These are phyloP conservation scores for Pinus taeda DNA, from an alignment of 75 land plant genomes.

Conservation along the genomic window DNA sequence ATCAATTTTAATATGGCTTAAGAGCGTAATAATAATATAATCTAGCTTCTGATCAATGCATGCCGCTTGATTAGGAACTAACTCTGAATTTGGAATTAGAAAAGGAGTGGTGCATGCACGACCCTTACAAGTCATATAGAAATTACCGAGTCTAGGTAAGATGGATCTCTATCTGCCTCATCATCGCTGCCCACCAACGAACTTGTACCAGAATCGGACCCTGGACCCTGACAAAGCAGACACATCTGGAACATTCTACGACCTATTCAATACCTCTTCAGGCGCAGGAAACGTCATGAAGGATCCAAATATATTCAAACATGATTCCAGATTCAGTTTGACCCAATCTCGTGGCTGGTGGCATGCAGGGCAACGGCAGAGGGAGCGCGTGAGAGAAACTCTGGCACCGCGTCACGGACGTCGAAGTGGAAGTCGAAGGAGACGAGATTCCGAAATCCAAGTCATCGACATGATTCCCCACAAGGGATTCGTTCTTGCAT, in stretches of 20 bases:
- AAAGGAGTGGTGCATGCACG: no score
- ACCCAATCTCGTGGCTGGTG: slow-evolving; percentile 14
- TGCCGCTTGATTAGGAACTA: no score
- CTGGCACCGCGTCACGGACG: slow-evolving; percentile 9
- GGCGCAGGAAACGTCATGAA: slow-evolving; percentile 51
- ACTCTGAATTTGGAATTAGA: no score
- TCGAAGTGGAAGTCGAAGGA: background rate
- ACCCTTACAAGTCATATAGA: no score
- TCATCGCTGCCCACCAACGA: slow-evolving; percentile 63
- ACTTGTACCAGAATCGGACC: slow-evolving; percentile 41
- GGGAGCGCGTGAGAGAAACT: slow-evolving; percentile 31
- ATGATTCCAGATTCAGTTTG: slow-evolving; percentile 41
- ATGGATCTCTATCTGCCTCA: slow-evolving; percentile 21
- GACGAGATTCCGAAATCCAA: background rate
- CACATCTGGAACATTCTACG: slow-evolving; percentile 32
- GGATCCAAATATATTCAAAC: slow-evolving; percentile 31
- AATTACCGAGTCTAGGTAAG: no score
- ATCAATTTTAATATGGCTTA: no score
- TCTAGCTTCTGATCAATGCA: no score
- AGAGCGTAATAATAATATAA: no score
- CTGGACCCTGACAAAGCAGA: slow-evolving; percentile 47
- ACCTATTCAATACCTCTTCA: slow-evolving; percentile 14
- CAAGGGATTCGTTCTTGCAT: background rate
- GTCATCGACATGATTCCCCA: background rate
- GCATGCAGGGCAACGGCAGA: slow-evolving; percentile 50